A percentile compares a stretch with the other conserved stretches of the same genome.
Conservation (phyloP, 2,329 filamentous ascomycete species). For the Rhynchosporium agropyri region DNA sequence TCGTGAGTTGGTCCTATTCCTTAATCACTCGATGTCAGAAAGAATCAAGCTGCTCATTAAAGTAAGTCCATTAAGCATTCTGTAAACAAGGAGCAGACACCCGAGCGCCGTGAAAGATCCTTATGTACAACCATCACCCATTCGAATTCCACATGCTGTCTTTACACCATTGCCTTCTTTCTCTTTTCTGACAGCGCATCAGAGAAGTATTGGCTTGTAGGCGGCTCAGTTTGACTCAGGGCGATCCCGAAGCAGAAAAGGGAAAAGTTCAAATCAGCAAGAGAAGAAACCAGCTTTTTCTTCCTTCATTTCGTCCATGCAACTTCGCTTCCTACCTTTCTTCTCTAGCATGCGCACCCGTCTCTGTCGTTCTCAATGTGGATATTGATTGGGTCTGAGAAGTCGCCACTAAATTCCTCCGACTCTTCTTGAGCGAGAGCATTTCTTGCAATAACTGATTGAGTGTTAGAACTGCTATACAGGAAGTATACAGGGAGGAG, state of each 20-base stretch:
- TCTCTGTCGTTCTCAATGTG: slow-evolving; percentile 92
- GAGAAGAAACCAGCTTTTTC: not conserved
- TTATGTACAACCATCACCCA: slow-evolving; percentile 36
- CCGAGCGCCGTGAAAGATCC: slow-evolving; percentile 40
- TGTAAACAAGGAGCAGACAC: slow-evolving; percentile 38
- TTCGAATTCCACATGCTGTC: slow-evolving; percentile 10
- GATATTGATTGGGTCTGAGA: slow-evolving; percentile 97
- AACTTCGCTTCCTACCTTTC: not conserved
- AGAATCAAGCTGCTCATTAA: not conserved
- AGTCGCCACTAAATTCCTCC: slow-evolving; percentile 96
- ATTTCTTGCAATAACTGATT: slow-evolving; percentile 87
- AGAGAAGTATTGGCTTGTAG: not conserved
- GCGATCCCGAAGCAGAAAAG: slow-evolving; percentile 1
- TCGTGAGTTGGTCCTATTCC: not conserved
- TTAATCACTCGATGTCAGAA: not conserved
- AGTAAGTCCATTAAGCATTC: slow-evolving; percentile 22
- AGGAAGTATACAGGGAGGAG: not conserved
- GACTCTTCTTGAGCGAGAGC: slow-evolving; percentile 96
- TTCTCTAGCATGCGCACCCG: slow-evolving; percentile 81
- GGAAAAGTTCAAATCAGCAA: not conserved
- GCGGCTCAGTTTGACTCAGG: slow-evolving; percentile 1
- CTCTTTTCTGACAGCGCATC: slow-evolving; percentile 12
- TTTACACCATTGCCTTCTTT: slow-evolving; percentile 17
- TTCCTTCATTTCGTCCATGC: not conserved
- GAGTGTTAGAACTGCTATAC: slow-evolving; percentile 12